Conservation (phyloP, 2,329 filamentous ascomycete genomes). For the Colletotrichum falcatum region DNA sequence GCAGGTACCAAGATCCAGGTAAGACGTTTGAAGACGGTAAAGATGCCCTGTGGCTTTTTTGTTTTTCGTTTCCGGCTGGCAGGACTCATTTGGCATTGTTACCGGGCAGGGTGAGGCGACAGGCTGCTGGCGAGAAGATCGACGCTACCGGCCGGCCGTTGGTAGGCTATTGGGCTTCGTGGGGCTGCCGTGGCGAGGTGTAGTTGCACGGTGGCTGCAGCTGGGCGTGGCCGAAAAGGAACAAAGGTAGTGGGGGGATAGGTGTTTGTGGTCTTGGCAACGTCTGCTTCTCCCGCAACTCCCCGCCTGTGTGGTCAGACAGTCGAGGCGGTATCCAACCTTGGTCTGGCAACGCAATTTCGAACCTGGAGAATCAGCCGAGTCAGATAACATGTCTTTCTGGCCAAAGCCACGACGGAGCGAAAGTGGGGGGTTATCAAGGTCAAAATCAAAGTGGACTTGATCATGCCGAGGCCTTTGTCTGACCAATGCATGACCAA, state of each 20-base stretch:
- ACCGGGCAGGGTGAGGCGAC: constrained; percentile 19
- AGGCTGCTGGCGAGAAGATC: constrained; percentile 35
- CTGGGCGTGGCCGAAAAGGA: neutral
- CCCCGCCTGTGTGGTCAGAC: neutral
- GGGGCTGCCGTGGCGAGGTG: constrained; percentile 15
- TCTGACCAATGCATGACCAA: constrained; percentile 1
- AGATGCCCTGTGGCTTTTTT: constrained; percentile 3
- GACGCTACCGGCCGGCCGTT: constrained; percentile 39
- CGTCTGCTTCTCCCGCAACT: neutral
- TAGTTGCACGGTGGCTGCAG: constrained; percentile 29
- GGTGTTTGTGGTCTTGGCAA: neutral
- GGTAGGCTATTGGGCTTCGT: constrained; percentile 11
- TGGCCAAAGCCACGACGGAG: neutral
- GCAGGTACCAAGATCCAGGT: neutral
- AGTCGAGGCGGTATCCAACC: neutral
- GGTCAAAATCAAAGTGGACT: neutral
- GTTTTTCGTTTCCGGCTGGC: constrained; percentile 2
- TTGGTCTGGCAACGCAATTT: constrained; percentile 5
- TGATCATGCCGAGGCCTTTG: constrained; percentile 1
- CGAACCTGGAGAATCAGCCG: neutral
- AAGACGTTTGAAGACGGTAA: constrained; percentile 2
- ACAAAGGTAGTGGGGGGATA: neutral
- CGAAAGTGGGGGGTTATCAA: neutral
- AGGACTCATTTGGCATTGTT: constrained; percentile 8
- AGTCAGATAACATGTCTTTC: neutral